These are phyloP conservation scores for Chenopodium album DNA, from an alignment of 148 eudicot species.

Conservation along the genomic window DNA sequence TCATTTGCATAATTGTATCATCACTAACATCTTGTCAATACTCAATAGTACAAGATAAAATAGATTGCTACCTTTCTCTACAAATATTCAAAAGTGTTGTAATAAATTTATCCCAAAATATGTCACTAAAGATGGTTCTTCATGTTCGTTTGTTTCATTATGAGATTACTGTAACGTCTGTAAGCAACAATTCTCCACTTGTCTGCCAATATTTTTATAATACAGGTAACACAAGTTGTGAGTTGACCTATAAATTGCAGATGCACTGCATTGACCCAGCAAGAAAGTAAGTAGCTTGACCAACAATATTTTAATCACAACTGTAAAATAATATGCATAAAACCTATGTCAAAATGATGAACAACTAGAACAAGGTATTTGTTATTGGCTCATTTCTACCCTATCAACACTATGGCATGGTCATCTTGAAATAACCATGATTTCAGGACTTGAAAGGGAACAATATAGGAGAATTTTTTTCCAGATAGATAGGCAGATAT, in stretches of 20 bases:
- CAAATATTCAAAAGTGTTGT: not conserved
- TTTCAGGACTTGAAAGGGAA: not conserved
- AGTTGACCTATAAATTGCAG: not conserved
- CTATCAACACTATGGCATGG: not conserved
- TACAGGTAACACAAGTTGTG: not conserved
- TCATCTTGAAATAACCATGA: not conserved
- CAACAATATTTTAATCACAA: not conserved
- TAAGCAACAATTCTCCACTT: not conserved
- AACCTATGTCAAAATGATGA: not conserved
- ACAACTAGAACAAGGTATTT: not conserved
- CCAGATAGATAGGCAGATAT: not conserved
- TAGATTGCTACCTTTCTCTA: not conserved
- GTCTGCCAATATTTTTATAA: not conserved
- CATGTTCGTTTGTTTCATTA: not conserved
- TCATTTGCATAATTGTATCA: not conserved
- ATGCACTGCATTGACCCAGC: not conserved
- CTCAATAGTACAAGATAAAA: too few species aligned
- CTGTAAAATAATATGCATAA: not conserved
- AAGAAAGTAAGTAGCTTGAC: not conserved
- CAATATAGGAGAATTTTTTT: not conserved
- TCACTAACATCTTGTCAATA: not conserved
- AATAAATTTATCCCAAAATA: not conserved
- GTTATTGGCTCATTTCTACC: not conserved
- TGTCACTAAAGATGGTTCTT: not conserved
- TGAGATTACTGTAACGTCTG: too few species aligned